Evolutionary conservation across 495 filamentous ascomycete genomes (phyloP).

Genomic region (Penicillium argentinense): DNA sequence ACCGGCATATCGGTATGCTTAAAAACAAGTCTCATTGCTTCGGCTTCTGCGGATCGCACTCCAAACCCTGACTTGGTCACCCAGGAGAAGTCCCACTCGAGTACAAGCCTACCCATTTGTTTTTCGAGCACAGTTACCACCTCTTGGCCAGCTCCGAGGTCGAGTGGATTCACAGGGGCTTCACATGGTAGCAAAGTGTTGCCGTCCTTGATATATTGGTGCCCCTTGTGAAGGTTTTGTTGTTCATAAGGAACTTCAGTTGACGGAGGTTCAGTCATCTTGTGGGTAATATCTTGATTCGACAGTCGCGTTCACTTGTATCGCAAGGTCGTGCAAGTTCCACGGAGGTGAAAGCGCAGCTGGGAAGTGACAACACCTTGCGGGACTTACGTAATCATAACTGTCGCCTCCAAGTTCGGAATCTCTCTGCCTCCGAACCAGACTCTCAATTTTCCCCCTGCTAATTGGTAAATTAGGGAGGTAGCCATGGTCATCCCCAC

Average conservation of each 20-base stretch:
- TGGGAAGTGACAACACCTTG: no score
- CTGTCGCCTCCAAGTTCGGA: no score
- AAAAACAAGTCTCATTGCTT: slow-evolving; percentile 31
- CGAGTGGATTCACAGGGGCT: slow-evolving; percentile 11
- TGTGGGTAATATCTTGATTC: no score
- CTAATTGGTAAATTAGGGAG: no score
- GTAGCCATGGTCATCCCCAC: no score
- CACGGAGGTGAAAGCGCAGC: no score
- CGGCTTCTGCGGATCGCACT: slow-evolving; percentile 26
- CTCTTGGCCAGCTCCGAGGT: slow-evolving; percentile 17
- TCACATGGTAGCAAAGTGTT: slow-evolving; percentile 17
- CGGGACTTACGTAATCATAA: no score
- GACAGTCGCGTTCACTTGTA: no score
- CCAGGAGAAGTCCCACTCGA: slow-evolving; percentile 24
- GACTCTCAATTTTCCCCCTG: no score
- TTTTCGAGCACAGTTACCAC: slow-evolving; percentile 23
- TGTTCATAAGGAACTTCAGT: slow-evolving; percentile 4
- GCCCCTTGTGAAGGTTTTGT: slow-evolving; percentile 13
- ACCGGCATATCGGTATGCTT: slow-evolving; percentile 26
- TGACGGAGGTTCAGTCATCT: slow-evolving; percentile 14
- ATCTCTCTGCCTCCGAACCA: no score
- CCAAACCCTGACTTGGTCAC: slow-evolving; percentile 22
- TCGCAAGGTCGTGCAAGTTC: no score
- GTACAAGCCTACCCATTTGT: slow-evolving; percentile 18
- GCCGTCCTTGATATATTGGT: slow-evolving; percentile 21